These are phyloP conservation scores for Amylocarpus encephaloides DNA, from an alignment of 2,329 filamentous ascomycete species.

Conservation along the genomic window DNA sequence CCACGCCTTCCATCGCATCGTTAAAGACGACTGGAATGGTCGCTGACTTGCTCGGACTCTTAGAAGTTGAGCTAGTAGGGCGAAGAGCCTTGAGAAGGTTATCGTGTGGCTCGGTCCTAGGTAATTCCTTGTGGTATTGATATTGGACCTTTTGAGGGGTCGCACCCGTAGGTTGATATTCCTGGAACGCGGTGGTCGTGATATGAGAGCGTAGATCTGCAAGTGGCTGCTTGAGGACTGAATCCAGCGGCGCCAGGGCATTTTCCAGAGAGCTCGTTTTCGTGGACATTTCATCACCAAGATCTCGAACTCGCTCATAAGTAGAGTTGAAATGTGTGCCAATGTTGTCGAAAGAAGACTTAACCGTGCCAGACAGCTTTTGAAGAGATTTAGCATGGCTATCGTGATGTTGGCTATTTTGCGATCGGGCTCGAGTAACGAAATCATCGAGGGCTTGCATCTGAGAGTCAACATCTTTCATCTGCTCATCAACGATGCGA, in stretches of 20 bases:
- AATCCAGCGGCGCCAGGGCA: conserved; percentile 53
- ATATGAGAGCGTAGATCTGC: conserved; percentile 65
- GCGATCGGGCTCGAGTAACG: conserved; percentile 70
- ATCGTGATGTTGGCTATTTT: conserved; percentile 73
- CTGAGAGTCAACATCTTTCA: conserved; percentile 78
- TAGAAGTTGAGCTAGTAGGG: conserved; percentile 20
- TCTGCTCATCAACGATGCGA: conserved; percentile 82
- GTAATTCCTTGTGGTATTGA: conserved; percentile 71
- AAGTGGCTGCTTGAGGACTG: conserved; percentile 63
- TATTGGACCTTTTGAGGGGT: conserved; percentile 81
- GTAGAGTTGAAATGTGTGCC: conserved; percentile 63
- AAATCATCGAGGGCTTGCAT: conserved; percentile 89
- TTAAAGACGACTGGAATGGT: conserved; percentile 30
- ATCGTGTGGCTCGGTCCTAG: conserved; percentile 63
- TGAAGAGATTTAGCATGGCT: conserved; percentile 62
- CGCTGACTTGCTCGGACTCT: conserved; percentile 31
- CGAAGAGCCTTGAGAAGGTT: conserved; percentile 45
- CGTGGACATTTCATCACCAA: conserved; percentile 61
- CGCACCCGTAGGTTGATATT: conserved; percentile 78
- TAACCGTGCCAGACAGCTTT: conserved; percentile 59
- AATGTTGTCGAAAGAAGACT: conserved; percentile 66
- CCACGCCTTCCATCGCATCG: conserved; percentile 17
- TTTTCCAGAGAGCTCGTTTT: conserved; percentile 53
- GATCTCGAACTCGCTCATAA: conserved; percentile 58
- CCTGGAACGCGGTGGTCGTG: conserved; percentile 56